Base-by-base conservation (phyloP, 305 asterid genomes). In the Fraxinus platypoda region DNA sequence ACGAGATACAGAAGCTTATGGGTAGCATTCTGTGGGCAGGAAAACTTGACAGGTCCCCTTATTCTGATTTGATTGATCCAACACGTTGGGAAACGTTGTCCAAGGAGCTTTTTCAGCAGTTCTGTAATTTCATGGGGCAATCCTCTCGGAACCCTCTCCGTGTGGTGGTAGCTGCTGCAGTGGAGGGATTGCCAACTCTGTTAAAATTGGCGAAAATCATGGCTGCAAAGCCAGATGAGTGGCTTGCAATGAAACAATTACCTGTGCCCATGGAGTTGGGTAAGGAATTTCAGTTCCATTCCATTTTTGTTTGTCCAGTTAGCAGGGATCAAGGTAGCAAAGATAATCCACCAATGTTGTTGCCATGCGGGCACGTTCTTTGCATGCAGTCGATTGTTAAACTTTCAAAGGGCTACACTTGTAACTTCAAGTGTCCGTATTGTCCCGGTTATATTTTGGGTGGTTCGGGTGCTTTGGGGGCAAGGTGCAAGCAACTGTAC, bases 301-400 rank as follows among this genome's bases (percentile, higher is more conserved):
- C 94, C 1, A 75, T 91, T 6, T 89, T 92, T 54, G 91, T 91
- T 31, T 92, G 94, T 70, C 92, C 94, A 0, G 93, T 92, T 30
- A 88, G 89, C 66, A 78, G 89, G 80, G 92, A 88, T 9, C 91
- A 87, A 81, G 82, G 87, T 13, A 85, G 87, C 79, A 86, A 88
- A 19, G 92, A 83, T 15, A 92, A 90, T 76, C 94, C 93, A 0
- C 91, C 94, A 0, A 88, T 91, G 97, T 17, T 87, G 75, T 35
- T 92, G 85, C 91, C 91, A 3, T 91, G 97, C 46, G 91, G 93
- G 19, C 94, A 92, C 41, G 91, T 88, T 74, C 84, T 90, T 30
- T 88, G 94, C 91, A 85, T 83, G 88, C 86, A 88, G 49, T 89
- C 93, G 13, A 86, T 91, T 25, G 26, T 78, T 74, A 86, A 81